Percentiles rank a stretch among this genome's conserved stretches.
These are phyloP conservation scores for Hippophae rhamnoides DNA, from an alignment of 306 rosid genomes.

Conservation along the genomic window DNA sequence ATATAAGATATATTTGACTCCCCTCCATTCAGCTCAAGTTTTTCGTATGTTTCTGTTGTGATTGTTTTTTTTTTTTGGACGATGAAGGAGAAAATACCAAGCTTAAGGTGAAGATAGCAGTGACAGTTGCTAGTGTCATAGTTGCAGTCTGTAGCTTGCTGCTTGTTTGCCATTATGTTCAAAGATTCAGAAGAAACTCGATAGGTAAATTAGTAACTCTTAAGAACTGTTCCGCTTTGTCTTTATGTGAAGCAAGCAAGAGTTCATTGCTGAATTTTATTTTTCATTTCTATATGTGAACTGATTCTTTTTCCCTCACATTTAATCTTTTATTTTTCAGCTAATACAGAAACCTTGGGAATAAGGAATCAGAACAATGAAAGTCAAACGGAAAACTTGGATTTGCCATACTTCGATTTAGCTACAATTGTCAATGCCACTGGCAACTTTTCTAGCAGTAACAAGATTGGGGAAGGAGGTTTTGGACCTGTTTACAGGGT, in stretches of 20 bases:
- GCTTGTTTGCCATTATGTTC: constrained; percentile 6
- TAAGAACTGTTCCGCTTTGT: too few relatives aligned
- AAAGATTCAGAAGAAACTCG: constrained; percentile 6
- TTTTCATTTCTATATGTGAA: neutral
- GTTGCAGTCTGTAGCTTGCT: constrained; percentile 14
- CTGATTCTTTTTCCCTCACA: neutral
- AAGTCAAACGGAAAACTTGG: constrained; percentile 19
- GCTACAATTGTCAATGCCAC: constrained; percentile 25
- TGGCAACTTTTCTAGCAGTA: constrained; percentile 17
- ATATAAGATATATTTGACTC: too few relatives aligned
- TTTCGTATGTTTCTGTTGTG: neutral
- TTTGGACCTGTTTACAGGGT: constrained; percentile 43
- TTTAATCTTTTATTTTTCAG: neutral
- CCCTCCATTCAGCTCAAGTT: too few relatives aligned
- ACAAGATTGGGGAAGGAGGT: constrained; percentile 44
- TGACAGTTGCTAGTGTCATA: constrained; percentile 3
- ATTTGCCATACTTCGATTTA: constrained; percentile 27
- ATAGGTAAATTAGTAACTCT: too few relatives aligned
- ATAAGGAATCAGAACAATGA: neutral
- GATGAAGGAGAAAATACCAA: neutral
- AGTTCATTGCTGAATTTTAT: too few relatives aligned
- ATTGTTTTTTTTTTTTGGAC: neutral
- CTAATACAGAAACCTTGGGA: neutral
- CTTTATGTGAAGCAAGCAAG: too few relatives aligned
- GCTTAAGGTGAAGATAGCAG: constrained; percentile 2